A percentile compares a stretch with the other conserved stretches of the same genome.
These are phyloP conservation scores for Lactifluus echinatus DNA, from an alignment of 768 basidiomycete genomes.

Conservation along the genomic window DNA sequence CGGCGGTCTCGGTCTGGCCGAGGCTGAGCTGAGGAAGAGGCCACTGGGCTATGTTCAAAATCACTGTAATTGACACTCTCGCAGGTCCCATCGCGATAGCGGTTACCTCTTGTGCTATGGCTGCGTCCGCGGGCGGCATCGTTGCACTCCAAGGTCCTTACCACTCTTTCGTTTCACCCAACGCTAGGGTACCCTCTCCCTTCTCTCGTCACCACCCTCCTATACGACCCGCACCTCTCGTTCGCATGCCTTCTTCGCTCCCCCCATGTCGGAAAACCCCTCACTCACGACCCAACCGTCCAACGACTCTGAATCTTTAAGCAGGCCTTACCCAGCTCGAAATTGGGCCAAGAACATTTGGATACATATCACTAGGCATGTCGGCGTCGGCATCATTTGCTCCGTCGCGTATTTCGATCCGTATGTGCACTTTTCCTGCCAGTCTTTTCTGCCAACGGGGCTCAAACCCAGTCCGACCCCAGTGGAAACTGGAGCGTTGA, in stretches of 20 bases:
- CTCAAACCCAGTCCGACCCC: constrained; percentile 26
- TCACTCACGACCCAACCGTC: not conserved
- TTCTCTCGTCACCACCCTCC: not conserved
- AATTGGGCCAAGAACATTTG: constrained; percentile 14
- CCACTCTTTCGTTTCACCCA: constrained; percentile 18
- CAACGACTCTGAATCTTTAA: not conserved
- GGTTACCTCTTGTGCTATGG: not conserved
- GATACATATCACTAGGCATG: constrained; percentile 51
- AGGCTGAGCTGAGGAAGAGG: no score
- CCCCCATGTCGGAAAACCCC: constrained; percentile 9
- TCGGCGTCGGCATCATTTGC: constrained; percentile 80
- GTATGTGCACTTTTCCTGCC: constrained; percentile 35
- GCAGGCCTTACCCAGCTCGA: not conserved
- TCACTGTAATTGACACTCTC: not conserved
- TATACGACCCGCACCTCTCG: not conserved
- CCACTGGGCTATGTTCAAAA: no score
- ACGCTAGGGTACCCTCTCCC: not conserved
- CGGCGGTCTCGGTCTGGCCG: not conserved
- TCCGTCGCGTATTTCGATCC: constrained; percentile 87
- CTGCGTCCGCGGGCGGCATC: not conserved
- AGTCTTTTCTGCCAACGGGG: not conserved
- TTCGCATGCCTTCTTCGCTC: constrained; percentile 8
- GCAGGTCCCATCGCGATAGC: not conserved
- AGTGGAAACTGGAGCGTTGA: constrained; percentile 85
- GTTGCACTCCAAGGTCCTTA: not conserved